These are phyloP conservation scores for Pistacia vera DNA, from an alignment of 345 rosid genomes.

Conservation along the genomic window DNA sequence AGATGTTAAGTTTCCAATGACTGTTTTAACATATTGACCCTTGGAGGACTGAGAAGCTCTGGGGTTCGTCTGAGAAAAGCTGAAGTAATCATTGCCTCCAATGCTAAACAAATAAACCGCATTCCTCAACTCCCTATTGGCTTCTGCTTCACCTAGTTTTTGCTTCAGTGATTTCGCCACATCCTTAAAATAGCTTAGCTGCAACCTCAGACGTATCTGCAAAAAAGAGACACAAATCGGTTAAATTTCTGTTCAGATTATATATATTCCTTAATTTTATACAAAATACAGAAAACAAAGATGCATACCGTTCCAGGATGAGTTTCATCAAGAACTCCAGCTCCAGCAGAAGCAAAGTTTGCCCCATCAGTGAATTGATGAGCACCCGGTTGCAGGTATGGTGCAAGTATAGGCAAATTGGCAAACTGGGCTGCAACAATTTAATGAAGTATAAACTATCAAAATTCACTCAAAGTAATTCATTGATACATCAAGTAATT, in stretches of 20 bases:
- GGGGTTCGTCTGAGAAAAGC: neutral
- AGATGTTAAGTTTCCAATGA: neutral
- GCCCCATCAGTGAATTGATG: constrained; percentile 19
- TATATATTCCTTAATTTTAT: no score
- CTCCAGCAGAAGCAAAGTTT: constrained; percentile 31
- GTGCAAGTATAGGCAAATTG: constrained; percentile 4
- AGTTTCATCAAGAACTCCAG: constrained; percentile 11
- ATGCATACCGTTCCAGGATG: neutral
- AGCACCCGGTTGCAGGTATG: constrained; percentile 18
- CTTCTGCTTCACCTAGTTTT: neutral
- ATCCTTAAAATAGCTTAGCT: neutral
- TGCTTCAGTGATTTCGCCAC: neutral
- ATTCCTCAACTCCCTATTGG: neutral
- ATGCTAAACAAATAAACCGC: constrained; percentile 35
- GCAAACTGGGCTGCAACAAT: constrained; percentile 12
- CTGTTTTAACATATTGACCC: neutral
- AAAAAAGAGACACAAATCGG: no score
- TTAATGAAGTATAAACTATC: neutral
- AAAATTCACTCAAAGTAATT: no score
- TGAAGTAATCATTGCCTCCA: constrained; percentile 31
- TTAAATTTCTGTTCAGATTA: no score
- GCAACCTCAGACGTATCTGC: neutral
- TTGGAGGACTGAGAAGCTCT: neutral
- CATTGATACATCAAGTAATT: neutral
- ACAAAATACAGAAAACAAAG: neutral